A percentile compares a stretch with the other conserved stretches of the same genome.
These are phyloP conservation scores for Tardiomyces blankii DNA, from an alignment of 1,139 yeast species.

Conservation along the genomic window DNA sequence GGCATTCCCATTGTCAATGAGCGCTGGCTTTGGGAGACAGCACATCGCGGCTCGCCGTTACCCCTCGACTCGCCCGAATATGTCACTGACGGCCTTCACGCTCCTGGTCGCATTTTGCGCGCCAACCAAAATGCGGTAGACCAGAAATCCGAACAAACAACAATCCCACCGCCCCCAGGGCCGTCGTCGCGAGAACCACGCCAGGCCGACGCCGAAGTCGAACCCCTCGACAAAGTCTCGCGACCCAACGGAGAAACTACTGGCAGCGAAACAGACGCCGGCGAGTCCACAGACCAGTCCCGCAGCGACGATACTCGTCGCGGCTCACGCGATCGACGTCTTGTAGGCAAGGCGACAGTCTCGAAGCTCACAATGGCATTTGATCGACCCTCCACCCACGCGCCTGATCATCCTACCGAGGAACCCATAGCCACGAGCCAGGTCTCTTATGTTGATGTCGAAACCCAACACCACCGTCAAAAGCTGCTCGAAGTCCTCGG, in stretches of 20 bases:
- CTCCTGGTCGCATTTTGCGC: background rate
- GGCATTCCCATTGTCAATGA: constrained; percentile 42
- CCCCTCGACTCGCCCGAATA: constrained; percentile 16
- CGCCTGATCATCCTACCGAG: background rate
- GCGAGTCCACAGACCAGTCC: no score
- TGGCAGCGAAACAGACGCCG: no score
- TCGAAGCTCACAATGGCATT: background rate
- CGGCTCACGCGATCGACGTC: background rate
- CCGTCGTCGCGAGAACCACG: no score
- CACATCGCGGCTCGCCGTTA: constrained; percentile 17
- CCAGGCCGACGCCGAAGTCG: no score
- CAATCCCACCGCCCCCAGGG: no score
- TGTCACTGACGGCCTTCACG: constrained; percentile 3
- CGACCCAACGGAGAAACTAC: no score
- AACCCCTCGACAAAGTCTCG: no score
- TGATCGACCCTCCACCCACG: no score
- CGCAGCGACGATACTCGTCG: no score
- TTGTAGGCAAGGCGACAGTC: background rate
- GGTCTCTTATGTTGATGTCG: background rate
- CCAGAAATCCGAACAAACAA: no score
- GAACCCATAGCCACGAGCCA: background rate
- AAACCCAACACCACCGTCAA: background rate
- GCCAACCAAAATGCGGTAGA: no score
- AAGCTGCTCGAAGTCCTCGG: background rate
- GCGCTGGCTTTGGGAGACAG: constrained; percentile 41